phyloP scores from a whole-genome alignment of 257 asterid genomes.

The Cordia subcordata region DNA sequence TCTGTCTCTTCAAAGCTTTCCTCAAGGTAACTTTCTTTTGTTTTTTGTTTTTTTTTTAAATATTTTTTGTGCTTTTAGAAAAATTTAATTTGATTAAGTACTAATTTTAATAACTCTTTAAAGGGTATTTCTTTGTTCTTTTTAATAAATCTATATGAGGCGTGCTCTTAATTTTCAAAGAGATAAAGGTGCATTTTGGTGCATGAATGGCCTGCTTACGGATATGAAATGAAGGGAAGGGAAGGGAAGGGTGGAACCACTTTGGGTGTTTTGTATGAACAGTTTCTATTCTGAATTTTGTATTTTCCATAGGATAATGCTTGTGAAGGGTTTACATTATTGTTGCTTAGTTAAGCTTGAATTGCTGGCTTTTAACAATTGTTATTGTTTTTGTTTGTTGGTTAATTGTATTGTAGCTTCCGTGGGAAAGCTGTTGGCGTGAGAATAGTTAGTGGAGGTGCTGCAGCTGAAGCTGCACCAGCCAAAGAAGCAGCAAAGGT shows the following conservation, averaged over 20 bases:
- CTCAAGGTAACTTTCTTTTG: constrained; percentile 51
- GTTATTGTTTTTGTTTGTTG: constrained; percentile 1
- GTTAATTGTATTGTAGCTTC: constrained; percentile 37
- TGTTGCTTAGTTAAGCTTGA: background rate
- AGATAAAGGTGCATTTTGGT: no score
- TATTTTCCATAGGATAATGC: background rate
- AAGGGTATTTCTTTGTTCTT: background rate
- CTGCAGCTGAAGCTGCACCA: constrained; percentile 49
- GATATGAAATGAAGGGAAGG: no score
- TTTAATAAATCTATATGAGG: background rate
- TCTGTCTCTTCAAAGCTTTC: constrained; percentile 52
- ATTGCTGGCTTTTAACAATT: background rate
- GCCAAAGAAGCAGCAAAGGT: constrained; percentile 50
- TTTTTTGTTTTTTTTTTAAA: background rate
- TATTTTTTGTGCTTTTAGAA: background rate
- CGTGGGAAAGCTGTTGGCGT: constrained; percentile 94
- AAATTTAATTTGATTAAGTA: background rate
- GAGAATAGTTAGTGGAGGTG: constrained; percentile 47
- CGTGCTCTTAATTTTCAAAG: no score
- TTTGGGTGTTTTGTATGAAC: no score
- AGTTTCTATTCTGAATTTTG: background rate
- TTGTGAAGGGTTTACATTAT: background rate
- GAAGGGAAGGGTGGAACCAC: no score
- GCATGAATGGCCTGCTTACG: no score
- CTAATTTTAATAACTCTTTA: no score